Evolutionary conservation across 768 basidiomycete genomes (phyloP).

Genomic region (Suillus alpinus): DNA sequence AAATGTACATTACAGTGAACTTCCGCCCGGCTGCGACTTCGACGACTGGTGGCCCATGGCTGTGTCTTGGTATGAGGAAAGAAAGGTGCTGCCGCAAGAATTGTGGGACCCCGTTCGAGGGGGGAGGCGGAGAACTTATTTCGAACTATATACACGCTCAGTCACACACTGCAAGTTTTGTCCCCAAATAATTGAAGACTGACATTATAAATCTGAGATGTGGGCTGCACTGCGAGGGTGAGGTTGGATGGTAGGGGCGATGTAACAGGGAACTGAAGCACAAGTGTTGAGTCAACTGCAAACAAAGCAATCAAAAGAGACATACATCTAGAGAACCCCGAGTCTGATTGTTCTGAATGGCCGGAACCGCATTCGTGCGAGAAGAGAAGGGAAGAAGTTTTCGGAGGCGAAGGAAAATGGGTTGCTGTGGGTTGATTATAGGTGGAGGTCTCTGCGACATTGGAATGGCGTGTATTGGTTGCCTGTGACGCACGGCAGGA

Average conservation of each 20-base stretch:
- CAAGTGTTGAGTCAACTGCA: too few relatives aligned
- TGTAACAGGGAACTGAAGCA: not conserved
- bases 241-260: not conserved
- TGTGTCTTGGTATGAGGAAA: not conserved
- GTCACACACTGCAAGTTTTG: not conserved
- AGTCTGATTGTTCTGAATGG: too few relatives aligned
- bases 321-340: too few relatives aligned
- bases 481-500: too few relatives aligned
- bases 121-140: not conserved
- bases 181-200: not conserved
- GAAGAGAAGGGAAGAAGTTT: not conserved
- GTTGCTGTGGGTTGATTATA: not conserved
- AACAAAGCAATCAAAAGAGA: too few relatives aligned
- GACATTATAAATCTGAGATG: not conserved
- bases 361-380: not conserved
- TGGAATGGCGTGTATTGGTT: not conserved
- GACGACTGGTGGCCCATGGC: not conserved
- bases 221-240: not conserved
- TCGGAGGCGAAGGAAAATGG: not conserved
- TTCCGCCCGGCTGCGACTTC: not conserved
- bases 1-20: not conserved
- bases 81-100: not conserved
- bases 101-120: not conserved
- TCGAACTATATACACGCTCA: not conserved
- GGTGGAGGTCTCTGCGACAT: not conserved